A percentile compares a stretch with the other conserved stretches of the same genome.
phyloP scores from a whole-genome alignment of 768 basidiomycete genomes.

The Trametopsis cervina region DNA sequence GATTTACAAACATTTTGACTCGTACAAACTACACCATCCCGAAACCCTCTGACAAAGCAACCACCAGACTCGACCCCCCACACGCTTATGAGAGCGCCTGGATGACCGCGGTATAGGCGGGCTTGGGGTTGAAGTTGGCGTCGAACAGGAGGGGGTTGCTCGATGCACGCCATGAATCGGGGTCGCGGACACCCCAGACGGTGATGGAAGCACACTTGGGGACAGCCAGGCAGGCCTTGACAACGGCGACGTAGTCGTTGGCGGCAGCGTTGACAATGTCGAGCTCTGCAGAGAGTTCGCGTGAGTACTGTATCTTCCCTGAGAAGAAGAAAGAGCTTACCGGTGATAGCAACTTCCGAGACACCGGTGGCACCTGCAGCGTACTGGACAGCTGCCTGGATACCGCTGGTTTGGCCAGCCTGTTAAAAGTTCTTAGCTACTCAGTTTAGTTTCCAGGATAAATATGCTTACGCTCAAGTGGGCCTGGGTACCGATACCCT shows the following conservation, averaged over 20 bases:
- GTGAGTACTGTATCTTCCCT: too few relatives aligned
- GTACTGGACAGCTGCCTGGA: conserved; percentile 36
- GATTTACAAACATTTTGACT: too few relatives aligned
- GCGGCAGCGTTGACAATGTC: conserved; percentile 23
- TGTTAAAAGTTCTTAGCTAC: too few relatives aligned
- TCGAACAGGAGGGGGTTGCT: conserved; percentile 40
- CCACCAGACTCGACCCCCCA: too few relatives aligned
- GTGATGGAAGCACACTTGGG: conserved; percentile 41
- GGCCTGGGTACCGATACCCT: conserved; percentile 43
- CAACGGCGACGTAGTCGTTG: conserved; percentile 39
- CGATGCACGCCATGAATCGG: conserved; percentile 41
- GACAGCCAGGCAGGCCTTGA: conserved; percentile 37
- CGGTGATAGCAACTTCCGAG: conserved; percentile 42
- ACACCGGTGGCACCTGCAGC: conserved; percentile 30
- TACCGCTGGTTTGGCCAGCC: conserved; percentile 36
- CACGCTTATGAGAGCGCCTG: conserved; percentile 21
- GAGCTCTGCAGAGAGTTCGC: conserved; percentile 15
- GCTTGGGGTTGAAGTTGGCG: conserved; percentile 39
- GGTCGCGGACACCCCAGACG: conserved; percentile 42
- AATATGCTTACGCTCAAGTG: conserved; percentile 24
- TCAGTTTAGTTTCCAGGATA: not conserved
- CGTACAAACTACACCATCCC: too few relatives aligned
- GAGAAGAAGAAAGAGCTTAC: conserved; percentile 18
- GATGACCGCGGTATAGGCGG: conserved; percentile 26
- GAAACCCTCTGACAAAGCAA: too few relatives aligned